phyloP scores from a whole-genome alignment of 2,329 filamentous ascomycete genomes.

The Colletotrichum liriopes region DNA sequence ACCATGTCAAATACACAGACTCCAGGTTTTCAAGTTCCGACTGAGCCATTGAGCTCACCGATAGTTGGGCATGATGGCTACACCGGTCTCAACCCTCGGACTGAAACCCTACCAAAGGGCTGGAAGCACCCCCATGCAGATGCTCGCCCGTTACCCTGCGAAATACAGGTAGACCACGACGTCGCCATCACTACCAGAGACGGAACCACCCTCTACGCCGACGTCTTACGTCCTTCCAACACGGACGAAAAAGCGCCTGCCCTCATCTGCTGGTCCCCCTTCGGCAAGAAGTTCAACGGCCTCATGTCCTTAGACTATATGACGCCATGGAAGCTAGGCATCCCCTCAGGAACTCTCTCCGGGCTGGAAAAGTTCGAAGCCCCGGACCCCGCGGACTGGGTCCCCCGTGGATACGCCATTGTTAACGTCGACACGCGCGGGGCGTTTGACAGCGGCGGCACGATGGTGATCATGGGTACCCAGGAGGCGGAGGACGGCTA shows the following conservation, averaged over 20 bases:
- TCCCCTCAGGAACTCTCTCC: slow-evolving; percentile 47
- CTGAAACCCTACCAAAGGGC: slow-evolving; percentile 56
- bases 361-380: slow-evolving; percentile 51
- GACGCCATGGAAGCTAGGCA: slow-evolving; percentile 56
- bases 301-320: slow-evolving; percentile 55
- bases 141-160: slow-evolving; percentile 15
- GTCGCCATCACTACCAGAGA: slow-evolving; percentile 58
- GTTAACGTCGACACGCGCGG: slow-evolving; percentile 51
- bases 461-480: slow-evolving; percentile 46
- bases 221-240: slow-evolving; percentile 60
- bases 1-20: neutral
- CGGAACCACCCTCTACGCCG: slow-evolving; percentile 58
- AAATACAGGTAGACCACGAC: slow-evolving; percentile 61
- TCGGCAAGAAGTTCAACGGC: slow-evolving; percentile 61
- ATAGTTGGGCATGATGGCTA: slow-evolving; percentile 32
- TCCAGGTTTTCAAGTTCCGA: neutral
- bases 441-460: slow-evolving; percentile 47
- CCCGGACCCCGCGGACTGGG: slow-evolving; percentile 51
- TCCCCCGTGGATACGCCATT: slow-evolving; percentile 48
- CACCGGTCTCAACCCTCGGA: slow-evolving; percentile 52
- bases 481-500: slow-evolving; percentile 47
- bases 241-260: slow-evolving; percentile 56
- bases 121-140: slow-evolving; percentile 50
- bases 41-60: slow-evolving; percentile 17
- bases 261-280: slow-evolving; percentile 60